phyloP scores from a whole-genome alignment of 805 yeast genomes.

The Sugiyamaella boreocaroliniensis region DNA sequence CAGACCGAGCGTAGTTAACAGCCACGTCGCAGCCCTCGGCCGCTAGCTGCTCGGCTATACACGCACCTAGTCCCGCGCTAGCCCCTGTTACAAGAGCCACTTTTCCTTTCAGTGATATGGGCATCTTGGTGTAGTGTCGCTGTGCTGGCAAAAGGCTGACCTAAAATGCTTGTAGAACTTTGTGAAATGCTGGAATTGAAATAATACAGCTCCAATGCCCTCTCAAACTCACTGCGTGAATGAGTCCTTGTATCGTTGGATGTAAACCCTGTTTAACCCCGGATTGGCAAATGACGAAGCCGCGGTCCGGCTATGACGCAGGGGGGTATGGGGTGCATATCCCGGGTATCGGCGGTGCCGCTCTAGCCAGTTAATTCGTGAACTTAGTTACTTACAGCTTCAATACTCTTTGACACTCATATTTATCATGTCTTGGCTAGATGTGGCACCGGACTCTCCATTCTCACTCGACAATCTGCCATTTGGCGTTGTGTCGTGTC shows the following conservation, averaged over 20 bases:
- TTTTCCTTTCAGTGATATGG: slow-evolving; percentile 15
- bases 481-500: slow-evolving; percentile 20
- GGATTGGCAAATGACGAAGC: too few relatives aligned
- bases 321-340: background rate
- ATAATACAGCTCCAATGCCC: too few relatives aligned
- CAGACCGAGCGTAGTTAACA: slow-evolving; percentile 16
- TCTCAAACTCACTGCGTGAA: too few relatives aligned
- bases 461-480: slow-evolving; percentile 26
- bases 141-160: background rate
- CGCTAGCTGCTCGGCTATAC: slow-evolving; percentile 17
- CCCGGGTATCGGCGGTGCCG: background rate
- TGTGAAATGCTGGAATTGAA: too few relatives aligned
- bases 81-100: slow-evolving; percentile 23
- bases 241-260: too few relatives aligned
- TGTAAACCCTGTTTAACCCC: too few relatives aligned
- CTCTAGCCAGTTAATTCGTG: background rate
- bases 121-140: background rate
- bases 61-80: slow-evolving; percentile 22
- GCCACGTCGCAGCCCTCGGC: slow-evolving; percentile 22
- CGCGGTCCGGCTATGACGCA: background rate
- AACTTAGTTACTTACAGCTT: too few relatives aligned
- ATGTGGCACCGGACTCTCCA: slow-evolving; percentile 8
- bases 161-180: too few relatives aligned
- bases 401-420: background rate
- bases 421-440: slow-evolving; percentile 8